Evolutionary conservation across 208 protist genomes (phyloP).

Genomic region (Trypanosoma lewisi): DNA sequence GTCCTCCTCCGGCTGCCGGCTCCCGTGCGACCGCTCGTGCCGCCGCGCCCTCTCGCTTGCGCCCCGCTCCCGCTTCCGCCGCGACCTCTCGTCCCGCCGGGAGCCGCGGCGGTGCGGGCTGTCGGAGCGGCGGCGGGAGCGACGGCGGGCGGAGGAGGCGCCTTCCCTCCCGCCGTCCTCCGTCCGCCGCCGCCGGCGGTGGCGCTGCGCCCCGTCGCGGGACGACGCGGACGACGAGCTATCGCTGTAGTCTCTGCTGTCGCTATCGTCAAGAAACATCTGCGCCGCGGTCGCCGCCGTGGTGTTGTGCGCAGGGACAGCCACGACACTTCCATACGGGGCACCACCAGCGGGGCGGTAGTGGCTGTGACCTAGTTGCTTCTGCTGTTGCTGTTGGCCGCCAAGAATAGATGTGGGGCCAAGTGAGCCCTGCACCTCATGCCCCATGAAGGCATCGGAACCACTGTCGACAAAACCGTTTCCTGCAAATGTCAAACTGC

Average conservation of each 20-base stretch:
- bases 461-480: background rate
- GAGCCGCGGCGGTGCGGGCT: slow-evolving; percentile 8
- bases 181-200: background rate
- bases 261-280: slow-evolving; percentile 22
- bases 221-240: slow-evolving; percentile 8
- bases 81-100: slow-evolving; percentile 14
- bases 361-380: slow-evolving; percentile 1
- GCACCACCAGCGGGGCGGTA: background rate
- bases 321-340: background rate
- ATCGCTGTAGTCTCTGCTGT: slow-evolving; percentile 12
- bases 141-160: slow-evolving; percentile 21
- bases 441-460: background rate
- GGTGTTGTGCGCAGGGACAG: slow-evolving; percentile 4
- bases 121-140: background rate
- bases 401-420: slow-evolving; percentile 7
- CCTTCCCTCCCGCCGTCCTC: slow-evolving; percentile 14
- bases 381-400: slow-evolving; percentile 12
- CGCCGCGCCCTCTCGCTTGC: slow-evolving; percentile 3
- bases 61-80: slow-evolving; percentile 21
- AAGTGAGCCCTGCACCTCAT: slow-evolving; percentile 2
- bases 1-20: slow-evolving; percentile 12
- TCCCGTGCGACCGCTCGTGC: slow-evolving; percentile 14
- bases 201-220: slow-evolving; percentile 11
- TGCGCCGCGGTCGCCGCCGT: slow-evolving; percentile 7
- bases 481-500: background rate